Evolutionary conservation across 2,329 filamentous ascomycete species (phyloP), one percentile per base, ranked within the genome.

Genomic region (Cladosporium halotolerans): DNA sequence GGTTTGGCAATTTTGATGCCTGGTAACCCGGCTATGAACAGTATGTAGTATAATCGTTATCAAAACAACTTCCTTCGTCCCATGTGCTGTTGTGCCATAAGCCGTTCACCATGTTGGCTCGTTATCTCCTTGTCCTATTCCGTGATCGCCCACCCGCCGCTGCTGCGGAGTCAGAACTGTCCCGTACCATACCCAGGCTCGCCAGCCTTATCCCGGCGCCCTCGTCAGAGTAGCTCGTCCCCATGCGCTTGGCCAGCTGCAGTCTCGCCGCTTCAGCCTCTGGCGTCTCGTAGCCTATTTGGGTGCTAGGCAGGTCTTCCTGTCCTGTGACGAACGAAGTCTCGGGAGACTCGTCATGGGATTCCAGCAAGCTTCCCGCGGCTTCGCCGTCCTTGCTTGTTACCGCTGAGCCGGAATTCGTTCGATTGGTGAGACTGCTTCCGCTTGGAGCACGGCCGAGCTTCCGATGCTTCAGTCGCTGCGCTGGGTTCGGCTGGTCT

Each of bases 1-100:
- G 89, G 0, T 99, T 97, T 76, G 91, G 92, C 2, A 95, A 96
- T 70, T 99, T 99, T 69, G 91, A 96, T 71, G 81, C 76, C 36
- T 99, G 93, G 92, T 96, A 75, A 63, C 16, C 19, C 10, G 13
- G 16, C 9, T 28, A 7, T 4, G 23, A 28, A 28, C 23, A 28
- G 23, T 28, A 4, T 28, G 3, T 28, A 4, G 23, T 28, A 28
- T 28, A 28, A 28, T 28, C 23, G 7, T 28, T 7, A 28, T 28
- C 23, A 28, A 28, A 28, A 28, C 23, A 28, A 7, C 4, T 28
- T 28, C 23, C 23, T n/a, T n/a, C 39, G 4, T 41, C 18, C 39
- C 13, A 14, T 42, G 47, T 50, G 39, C 48, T 51, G 48, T 51
- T 44, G 40, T 47, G 14, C 44, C 42, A 28, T 46, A 19, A 8